Base-by-base conservation (phyloP, 1,284 basidiomycete genomes). In the Sanghuangporus baumii region DNA sequence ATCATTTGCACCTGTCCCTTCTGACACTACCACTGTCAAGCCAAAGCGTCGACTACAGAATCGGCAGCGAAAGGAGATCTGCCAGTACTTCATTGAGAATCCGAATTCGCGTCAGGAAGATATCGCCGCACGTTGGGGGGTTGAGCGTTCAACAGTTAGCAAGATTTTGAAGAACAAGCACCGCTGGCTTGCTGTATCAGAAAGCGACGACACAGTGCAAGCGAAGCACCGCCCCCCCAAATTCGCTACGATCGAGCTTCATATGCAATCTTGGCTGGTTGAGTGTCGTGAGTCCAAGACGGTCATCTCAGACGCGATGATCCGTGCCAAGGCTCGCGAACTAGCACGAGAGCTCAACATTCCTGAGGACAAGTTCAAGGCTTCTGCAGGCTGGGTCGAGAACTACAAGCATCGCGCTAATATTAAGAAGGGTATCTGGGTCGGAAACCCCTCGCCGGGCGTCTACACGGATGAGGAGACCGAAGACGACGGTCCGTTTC, bases 91-190 rank as follows among this genome's bases (percentile, higher is more conserved):
- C 68, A 74, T 79, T 57, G 75, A 84, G 2, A 77, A 90, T 69
- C 88, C 88, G 0, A 81, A 82, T 63, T 79, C 82, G 20, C 81
- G 87, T 62, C 92, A 94, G 72, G 91, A 94, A 70, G 89, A 92
- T 69, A 92, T 95, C 68, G 93, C 89, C 0, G 74, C 75, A 11
- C 74, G 77, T 46, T 96, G 89, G 71, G 84, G 84, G 59, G 89
- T 95, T 60, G 94, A 96, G 72, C 86, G 94, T 57, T 94, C 91
- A 74, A 96, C 93, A n/a, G 90, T 96, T 71, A 92, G 89, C 75
- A 95, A 96, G 77, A 95, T 94, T 66, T 80, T 96, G 66, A 95
- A 94, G 72, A 77, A 91, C 70, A 91, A 91, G 74, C 80, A 82
- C 16, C 86, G 86, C 68, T 96, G 93, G 93, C 75, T 94, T 69